A percentile compares a stretch with the other conserved stretches of the same genome.
Conservation (phyloP, 208 protist species). For the Vickermania ingenoplastis region DNA sequence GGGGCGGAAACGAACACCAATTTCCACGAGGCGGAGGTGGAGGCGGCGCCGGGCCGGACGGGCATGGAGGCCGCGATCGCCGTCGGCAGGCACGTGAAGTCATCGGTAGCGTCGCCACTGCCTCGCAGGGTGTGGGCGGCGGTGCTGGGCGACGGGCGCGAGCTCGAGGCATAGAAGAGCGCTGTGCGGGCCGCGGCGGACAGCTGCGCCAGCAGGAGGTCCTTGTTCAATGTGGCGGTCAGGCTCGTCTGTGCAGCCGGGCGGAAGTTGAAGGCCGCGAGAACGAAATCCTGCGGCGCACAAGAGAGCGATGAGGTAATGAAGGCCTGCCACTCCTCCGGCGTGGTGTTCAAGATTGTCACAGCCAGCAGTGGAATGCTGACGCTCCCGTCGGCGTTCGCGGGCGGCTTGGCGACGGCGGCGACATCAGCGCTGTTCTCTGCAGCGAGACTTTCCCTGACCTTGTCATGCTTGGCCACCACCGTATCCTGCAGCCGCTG, state of each 20-base stretch:
- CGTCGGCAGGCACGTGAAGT: constrained; percentile 2
- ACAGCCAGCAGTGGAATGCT: constrained; percentile 56
- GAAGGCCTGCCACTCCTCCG: constrained; percentile 80
- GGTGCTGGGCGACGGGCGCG: not conserved
- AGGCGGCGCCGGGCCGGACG: not conserved
- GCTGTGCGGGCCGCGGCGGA: constrained; percentile 24
- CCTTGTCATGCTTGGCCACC: constrained; percentile 39
- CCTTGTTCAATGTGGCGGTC: constrained; percentile 58
- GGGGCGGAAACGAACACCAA: constrained; percentile 43
- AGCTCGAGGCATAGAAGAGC: not conserved
- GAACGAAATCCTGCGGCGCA: constrained; percentile 52
- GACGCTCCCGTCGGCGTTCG: constrained; percentile 31
- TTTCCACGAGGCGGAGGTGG: not conserved
- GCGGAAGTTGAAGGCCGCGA: constrained; percentile 68
- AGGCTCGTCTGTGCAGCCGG: constrained; percentile 16
- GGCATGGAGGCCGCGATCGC: not conserved
- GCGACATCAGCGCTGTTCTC: no score
- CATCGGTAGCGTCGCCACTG: not conserved
- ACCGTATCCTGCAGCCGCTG: constrained; percentile 69
- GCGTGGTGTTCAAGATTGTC: constrained; percentile 67
- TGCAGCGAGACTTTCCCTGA: not conserved
- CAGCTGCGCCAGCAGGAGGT: constrained; percentile 76
- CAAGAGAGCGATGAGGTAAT: constrained; percentile 59
- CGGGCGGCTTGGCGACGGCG: no score
- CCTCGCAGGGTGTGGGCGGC: not conserved